Percentiles rank a stretch among this genome's conserved stretches.
Evolutionary conservation across 2,329 filamentous ascomycete genomes (phyloP).

Genomic region (Plectosphaerella sp.): DNA sequence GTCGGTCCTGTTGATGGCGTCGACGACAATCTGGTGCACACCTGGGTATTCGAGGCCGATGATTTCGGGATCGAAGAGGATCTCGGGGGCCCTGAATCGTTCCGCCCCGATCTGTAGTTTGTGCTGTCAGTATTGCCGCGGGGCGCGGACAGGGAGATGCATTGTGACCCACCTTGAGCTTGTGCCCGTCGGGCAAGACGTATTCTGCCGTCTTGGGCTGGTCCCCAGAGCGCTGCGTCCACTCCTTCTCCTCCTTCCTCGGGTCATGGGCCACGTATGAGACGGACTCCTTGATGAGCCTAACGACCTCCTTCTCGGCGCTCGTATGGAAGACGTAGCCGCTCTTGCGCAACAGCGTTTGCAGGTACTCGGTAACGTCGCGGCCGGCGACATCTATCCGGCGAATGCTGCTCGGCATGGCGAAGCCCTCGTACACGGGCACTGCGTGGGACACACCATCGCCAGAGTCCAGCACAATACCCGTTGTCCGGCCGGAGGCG

Average conservation of each 20-base stretch:
- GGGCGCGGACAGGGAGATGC: neutral
- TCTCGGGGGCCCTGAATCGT: slow-evolving; percentile 92
- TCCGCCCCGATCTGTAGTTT: slow-evolving; percentile 73
- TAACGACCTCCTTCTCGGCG: slow-evolving; percentile 98
- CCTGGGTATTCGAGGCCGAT: slow-evolving; percentile 96
- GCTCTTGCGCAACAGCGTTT: slow-evolving; percentile 83
- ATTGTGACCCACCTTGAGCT: slow-evolving; percentile 69
- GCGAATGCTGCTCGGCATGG: slow-evolving; percentile 91
- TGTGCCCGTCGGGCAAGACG: slow-evolving; percentile 85
- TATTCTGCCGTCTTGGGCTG: slow-evolving; percentile 81
- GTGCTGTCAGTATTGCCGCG: neutral
- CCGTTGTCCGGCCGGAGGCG: slow-evolving; percentile 91
- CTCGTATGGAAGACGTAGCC: slow-evolving; percentile 96
- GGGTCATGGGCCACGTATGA: slow-evolving; percentile 90
- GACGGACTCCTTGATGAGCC: slow-evolving; percentile 92
- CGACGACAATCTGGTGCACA: slow-evolving; percentile 95
- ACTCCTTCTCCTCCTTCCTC: slow-evolving; percentile 93
- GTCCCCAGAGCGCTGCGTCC: slow-evolving; percentile 63
- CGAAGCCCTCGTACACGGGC: slow-evolving; percentile 96
- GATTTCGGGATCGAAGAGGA: slow-evolving; percentile 94
- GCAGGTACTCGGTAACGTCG: slow-evolving; percentile 94
- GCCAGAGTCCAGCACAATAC: slow-evolving; percentile 90
- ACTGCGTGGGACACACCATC: slow-evolving; percentile 97
- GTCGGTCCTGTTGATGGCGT: slow-evolving; percentile 91
- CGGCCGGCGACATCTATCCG: slow-evolving; percentile 94